A percentile compares a stretch with the other conserved stretches of the same genome.
Conservation (phyloP, 1,139 yeast genomes). For the Lodderomyces oxycetoniae region DNA sequence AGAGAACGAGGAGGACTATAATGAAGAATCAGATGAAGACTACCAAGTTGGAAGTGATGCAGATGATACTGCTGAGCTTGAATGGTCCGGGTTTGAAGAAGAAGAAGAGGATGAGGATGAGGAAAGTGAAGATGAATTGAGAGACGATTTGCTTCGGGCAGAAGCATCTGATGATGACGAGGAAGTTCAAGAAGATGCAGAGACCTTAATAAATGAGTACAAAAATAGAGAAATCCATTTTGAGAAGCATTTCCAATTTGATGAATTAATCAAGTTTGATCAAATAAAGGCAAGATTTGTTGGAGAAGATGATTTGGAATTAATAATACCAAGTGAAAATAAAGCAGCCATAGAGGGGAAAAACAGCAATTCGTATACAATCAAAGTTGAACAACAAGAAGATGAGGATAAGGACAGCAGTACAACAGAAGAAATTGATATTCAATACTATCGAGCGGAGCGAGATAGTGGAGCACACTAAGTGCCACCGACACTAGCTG, state of each 20-base stretch:
- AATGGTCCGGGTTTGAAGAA: constrained; percentile 13
- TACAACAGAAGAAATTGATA: constrained; percentile 20
- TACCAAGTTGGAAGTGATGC: constrained; percentile 17
- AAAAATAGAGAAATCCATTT: constrained; percentile 39
- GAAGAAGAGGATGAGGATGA: constrained; percentile 12
- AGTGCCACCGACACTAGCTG: no score
- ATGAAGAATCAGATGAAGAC: constrained; percentile 42
- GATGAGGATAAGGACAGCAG: constrained; percentile 17
- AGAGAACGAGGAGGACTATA: constrained; percentile 35
- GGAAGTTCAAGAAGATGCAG: constrained; percentile 42
- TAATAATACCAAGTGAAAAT: constrained; percentile 38
- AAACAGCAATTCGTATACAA: constrained; percentile 24
- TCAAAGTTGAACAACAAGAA: constrained; percentile 21
- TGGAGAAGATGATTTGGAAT: constrained; percentile 40
- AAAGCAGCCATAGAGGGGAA: constrained; percentile 20
- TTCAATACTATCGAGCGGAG: no score
- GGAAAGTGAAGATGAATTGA: constrained; percentile 10
- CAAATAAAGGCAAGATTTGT: constrained; percentile 38
- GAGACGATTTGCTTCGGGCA: constrained; percentile 11
- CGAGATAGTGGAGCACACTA: no score
- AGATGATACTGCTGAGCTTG: constrained; percentile 16
- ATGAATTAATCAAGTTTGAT: constrained; percentile 35
- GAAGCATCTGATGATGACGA: constrained; percentile 25
- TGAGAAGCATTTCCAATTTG: constrained; percentile 45
- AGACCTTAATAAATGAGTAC: constrained; percentile 36